Evolutionary conservation across 208 protist genomes (phyloP), one percentile per base, ranked within the genome.

Genomic region (Leishmania gerbilli): DNA sequence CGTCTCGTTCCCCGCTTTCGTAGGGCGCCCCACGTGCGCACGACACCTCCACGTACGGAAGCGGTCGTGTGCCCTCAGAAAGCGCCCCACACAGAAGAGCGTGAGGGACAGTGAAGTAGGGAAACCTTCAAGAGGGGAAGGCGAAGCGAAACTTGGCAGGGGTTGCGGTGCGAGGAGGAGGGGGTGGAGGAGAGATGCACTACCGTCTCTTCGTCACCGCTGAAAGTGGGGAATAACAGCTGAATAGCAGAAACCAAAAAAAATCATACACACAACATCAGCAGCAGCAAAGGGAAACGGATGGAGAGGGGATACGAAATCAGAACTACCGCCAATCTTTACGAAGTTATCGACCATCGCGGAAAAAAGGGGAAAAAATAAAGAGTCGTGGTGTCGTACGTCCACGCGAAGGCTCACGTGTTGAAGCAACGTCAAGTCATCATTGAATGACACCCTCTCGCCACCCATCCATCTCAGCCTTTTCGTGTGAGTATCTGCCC

Each of bases 381-480:
- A 77, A 77, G 49, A 65, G 74, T 65, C 74, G 74, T 77, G 74
- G 74, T 77, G 74, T 77, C 74, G 56, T 77, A 49, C 74, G 74
- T 77, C 74, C 74, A 77, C 74, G 74, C 74, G 74, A 77, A 77
- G 74, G 56, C 21, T 77, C 74, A 65, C 74, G 68, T 65, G 74
- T 65, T 60, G 74, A 65, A 60, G 55, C 31, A 49, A 65, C 74
- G 74, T 77, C 74, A 77, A 58, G 37, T 42, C 74, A 40, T 77
- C 56, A 51, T 65, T 37, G 37, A 47, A 76, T 47, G 72, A 51
- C 74, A 77, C 74, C 74, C 53, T 64, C 56, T 53, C 74, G 24
- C 74, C 53, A 76, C 40, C 68, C 45, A 24, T 55, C 24, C 27
- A 49, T 53, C 68, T 31, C 74, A 67, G 6, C 74, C 53, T 51